phyloP scores from a whole-genome alignment of 805 yeast genomes.

The Gaillardinia entomophila region DNA sequence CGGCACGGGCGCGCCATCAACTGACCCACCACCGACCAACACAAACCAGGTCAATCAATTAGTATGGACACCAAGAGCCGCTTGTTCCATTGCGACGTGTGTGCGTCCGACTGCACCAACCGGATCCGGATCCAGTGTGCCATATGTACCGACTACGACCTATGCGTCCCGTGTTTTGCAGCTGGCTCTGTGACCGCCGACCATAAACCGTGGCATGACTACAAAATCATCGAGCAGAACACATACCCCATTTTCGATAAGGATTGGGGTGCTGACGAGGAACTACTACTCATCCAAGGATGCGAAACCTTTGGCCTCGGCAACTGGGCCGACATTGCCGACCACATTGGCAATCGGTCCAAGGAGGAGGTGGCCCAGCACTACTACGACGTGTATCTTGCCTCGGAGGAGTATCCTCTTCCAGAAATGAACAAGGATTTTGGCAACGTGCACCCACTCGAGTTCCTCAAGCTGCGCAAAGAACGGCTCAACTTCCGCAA shows the following conservation, averaged over 20 bases:
- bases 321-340: conserved; percentile 97
- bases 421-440: conserved; percentile 80
- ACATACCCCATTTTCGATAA: conserved; percentile 85
- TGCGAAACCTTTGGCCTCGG: conserved; percentile 90
- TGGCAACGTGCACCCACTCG: conserved; percentile 52
- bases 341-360: conserved; percentile 86
- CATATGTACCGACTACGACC: conserved; percentile 84
- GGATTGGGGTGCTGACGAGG: conserved; percentile 99
- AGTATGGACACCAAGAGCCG: conserved; percentile 34
- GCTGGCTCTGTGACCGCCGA: conserved; percentile 73
- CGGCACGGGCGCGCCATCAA: too few relatives aligned
- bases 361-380: conserved; percentile 90
- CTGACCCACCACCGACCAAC: conserved; percentile 1
- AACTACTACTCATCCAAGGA: conserved; percentile 79
- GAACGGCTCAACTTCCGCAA: conserved; percentile 65
- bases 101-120: conserved; percentile 93
- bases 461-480: conserved; percentile 64
- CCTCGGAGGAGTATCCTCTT: conserved; percentile 73
- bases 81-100: conserved; percentile 85
- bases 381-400: conserved; percentile 65
- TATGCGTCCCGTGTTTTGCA: conserved; percentile 97
- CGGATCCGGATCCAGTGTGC: conserved; percentile 91
- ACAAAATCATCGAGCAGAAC: conserved; percentile 87
- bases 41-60: conserved; percentile 15
- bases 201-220: conserved; percentile 94